Percentiles rank a stretch among this genome's conserved stretches.
Evolutionary conservation across 441 rosid genomes (phyloP).

Genomic region (Corymbia calophylla): DNA sequence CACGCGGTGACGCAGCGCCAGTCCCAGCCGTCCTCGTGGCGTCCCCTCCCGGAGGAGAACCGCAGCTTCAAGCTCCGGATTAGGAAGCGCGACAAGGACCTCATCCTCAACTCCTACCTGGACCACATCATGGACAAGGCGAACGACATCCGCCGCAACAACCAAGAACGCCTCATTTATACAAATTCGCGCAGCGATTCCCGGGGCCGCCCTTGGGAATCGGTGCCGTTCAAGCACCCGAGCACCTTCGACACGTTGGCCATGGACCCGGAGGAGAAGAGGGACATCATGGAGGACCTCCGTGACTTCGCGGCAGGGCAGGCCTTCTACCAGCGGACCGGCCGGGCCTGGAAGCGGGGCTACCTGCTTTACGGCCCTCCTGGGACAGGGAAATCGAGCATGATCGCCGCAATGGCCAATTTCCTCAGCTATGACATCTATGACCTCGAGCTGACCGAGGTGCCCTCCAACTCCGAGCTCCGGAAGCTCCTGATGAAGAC

Average conservation of each 20-base stretch:
- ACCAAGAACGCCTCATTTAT: not conserved
- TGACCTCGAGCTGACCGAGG: not conserved
- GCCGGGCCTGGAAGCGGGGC: not conserved
- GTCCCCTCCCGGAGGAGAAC: not conserved
- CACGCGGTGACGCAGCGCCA: not conserved
- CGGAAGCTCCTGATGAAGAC: not conserved
- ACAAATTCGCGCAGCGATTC: not conserved
- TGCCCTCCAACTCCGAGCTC: not conserved
- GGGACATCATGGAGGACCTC: not conserved
- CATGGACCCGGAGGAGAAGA: not conserved
- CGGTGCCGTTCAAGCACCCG: not conserved
- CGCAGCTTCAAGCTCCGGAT: not conserved
- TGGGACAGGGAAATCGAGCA: not conserved
- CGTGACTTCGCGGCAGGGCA: not conserved
- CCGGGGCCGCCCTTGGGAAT: not conserved
- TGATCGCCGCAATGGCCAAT: not conserved
- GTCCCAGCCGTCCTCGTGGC: not conserved
- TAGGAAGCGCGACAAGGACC: not conserved
- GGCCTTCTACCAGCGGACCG: not conserved
- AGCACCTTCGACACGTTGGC: not conserved
- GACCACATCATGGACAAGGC: not conserved
- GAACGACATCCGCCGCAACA: not conserved
- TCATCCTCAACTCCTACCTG: not conserved
- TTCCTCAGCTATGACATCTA: not conserved
- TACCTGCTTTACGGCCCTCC: not conserved